phyloP scores from a whole-genome alignment of 2,329 filamentous ascomycete genomes.

The Truncatella angustata region DNA sequence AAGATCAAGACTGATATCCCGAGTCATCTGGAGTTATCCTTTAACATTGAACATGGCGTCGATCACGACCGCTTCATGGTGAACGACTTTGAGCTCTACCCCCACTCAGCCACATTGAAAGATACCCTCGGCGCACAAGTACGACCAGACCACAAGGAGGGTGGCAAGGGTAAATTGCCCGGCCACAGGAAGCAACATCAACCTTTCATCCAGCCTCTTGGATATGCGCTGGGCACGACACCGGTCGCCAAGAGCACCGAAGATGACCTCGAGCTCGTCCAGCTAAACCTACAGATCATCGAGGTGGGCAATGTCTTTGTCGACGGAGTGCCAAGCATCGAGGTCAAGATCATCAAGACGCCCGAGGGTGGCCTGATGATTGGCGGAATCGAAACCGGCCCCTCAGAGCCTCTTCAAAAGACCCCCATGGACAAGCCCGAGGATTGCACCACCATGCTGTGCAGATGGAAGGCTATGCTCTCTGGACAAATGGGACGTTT shows the following conservation, averaged over 20 bases:
- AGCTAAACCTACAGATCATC: constrained; percentile 57
- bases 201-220: constrained; percentile 36
- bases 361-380: constrained; percentile 55
- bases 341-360: constrained; percentile 61
- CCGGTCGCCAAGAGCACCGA: constrained; percentile 47
- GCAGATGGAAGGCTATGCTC: constrained; percentile 52
- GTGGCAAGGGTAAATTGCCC: constrained; percentile 6
- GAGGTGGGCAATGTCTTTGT: constrained; percentile 58
- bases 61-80: constrained; percentile 48
- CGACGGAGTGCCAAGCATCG: constrained; percentile 52
- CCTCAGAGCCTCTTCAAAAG: constrained; percentile 21
- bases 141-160: constrained; percentile 29
- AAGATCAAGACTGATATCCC: constrained; percentile 29
- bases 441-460: constrained; percentile 42
- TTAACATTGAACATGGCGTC: constrained; percentile 47
- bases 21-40: constrained; percentile 50
- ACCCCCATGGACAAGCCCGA: constrained; percentile 28
- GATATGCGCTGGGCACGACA: constrained; percentile 46
- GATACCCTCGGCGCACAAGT: constrained; percentile 45
- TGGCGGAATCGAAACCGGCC: constrained; percentile 40
- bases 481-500: constrained; percentile 39
- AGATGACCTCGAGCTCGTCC: constrained; percentile 50
- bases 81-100: constrained; percentile 62
- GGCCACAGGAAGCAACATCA: constrained; percentile 23
- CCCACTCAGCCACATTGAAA: constrained; percentile 45